Evolutionary conservation across 208 protist species (phyloP).

Genomic region (Crithidia bombi): DNA sequence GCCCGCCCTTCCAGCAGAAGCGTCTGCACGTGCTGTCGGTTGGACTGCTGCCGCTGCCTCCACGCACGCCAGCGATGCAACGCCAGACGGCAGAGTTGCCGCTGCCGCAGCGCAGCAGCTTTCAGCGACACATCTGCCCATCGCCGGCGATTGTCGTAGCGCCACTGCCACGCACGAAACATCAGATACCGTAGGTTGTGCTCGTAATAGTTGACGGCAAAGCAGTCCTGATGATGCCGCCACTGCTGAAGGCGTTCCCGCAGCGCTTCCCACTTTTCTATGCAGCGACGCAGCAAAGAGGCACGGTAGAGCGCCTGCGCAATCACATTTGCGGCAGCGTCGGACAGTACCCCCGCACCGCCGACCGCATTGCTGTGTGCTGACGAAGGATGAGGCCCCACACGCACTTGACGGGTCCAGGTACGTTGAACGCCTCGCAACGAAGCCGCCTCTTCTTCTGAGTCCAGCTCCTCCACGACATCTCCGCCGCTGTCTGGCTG

Average conservation of each 20-base stretch:
- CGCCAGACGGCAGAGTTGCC: background rate
- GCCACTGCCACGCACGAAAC: slow-evolving; percentile 76
- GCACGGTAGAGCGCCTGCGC: slow-evolving; percentile 45
- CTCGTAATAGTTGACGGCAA: slow-evolving; percentile 45
- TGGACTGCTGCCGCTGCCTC: background rate
- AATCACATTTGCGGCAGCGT: slow-evolving; percentile 35
- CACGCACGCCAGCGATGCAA: slow-evolving; percentile 15
- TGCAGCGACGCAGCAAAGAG: slow-evolving; percentile 20
- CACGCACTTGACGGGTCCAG: slow-evolving; percentile 19
- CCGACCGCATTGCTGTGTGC: background rate
- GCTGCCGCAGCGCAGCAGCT: background rate
- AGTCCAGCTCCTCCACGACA: background rate
- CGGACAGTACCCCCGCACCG: slow-evolving; percentile 28
- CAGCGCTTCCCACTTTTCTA: slow-evolving; percentile 32
- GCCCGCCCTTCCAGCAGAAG: background rate
- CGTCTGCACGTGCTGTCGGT: background rate
- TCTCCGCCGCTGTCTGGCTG: background rate
- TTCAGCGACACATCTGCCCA: background rate
- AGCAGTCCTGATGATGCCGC: slow-evolving; percentile 21
- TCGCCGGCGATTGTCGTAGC: slow-evolving; percentile 4
- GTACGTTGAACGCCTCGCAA: background rate
- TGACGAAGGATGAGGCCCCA: background rate
- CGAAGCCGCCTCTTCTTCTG: background rate
- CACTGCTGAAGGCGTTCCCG: background rate
- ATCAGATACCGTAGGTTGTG: slow-evolving; percentile 44